Conservation (phyloP, 2,329 filamentous ascomycete species). For the Penicillium frequentans region DNA sequence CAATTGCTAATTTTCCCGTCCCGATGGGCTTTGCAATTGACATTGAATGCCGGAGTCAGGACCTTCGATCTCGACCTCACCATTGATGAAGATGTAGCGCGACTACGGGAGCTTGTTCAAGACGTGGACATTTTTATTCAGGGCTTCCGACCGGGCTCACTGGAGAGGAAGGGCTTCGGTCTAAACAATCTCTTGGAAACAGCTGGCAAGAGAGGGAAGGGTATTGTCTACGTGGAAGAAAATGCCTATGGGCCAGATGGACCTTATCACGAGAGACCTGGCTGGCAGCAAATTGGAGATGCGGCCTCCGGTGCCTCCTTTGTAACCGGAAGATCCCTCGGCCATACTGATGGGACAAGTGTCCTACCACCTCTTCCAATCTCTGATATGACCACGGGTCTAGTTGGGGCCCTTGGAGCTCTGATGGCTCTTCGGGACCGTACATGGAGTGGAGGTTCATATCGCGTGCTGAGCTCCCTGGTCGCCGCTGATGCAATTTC, state of each 20-base stretch:
- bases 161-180: conserved; percentile 34
- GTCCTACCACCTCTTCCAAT: conserved; percentile 21
- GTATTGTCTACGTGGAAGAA: conserved; percentile 51
- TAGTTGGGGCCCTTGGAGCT: conserved; percentile 16
- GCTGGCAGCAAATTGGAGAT: conserved; percentile 56
- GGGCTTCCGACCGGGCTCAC: conserved; percentile 50
- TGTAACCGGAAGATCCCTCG: conserved; percentile 36
- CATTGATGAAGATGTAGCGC: conserved; percentile 39
- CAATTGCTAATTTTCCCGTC: too few relatives aligned
- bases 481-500: conserved; percentile 6
- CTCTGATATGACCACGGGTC: conserved; percentile 25
- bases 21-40: conserved; percentile 19
- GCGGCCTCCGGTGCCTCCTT: conserved; percentile 40
- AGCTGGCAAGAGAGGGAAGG: conserved; percentile 41
- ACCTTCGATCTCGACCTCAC: conserved; percentile 47
- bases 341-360: conserved; percentile 13
- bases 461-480: conserved; percentile 20
- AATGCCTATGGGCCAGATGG: conserved; percentile 54
- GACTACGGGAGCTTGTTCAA: conserved; percentile 44
- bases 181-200: conserved; percentile 42
- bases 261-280: conserved; percentile 45
- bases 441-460: conserved; percentile 16
- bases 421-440: conserved; percentile 19
- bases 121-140: conserved; percentile 57
- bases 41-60: conserved; percentile 22